Base-by-base conservation (phyloP, 192 early-diverging fungal genomes). In the Chytriomyces confervae region DNA sequence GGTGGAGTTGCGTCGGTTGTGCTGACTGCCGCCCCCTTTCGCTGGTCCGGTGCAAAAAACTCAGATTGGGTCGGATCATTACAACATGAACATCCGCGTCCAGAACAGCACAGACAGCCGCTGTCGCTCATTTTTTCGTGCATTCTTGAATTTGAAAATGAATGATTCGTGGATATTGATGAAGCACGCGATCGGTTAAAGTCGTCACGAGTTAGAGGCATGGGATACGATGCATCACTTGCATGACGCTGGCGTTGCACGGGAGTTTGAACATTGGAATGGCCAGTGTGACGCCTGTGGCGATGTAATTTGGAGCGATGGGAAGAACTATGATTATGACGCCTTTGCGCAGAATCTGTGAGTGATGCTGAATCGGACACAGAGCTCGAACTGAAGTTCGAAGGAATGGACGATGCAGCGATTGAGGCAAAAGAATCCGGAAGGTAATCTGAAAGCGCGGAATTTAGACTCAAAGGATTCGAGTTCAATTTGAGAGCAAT, bases 1-100 rank as follows among this genome's bases (percentile, higher is more conserved):
- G 83, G 81, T 29, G 85, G 81, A 13, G 81, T 64, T 46, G 62
- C 63, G 72, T 29, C 51, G 66, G 18, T 60, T 13, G 66, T 24
- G 61, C 57, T 46, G 66, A n/a, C 24, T 10, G 66, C 0, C 66
- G 66, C 66, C 43, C 50, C 46, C 45, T 65, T 61, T 78, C 36
- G 36, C 36, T 36, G 36, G 3, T 36, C 36, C 36, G 75, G 29
- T 67, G 6, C 64, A 16, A 51, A 62, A 36, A 45, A 64, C 5
- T 76, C 74, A 9, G 13, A 11, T 18, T 7, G 69, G 45, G 67
- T 70, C 10, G n/a, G 20, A 9, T 63, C 43, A 50, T 68, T 70
- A 61, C 76, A 71, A 69, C 80, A 75, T 36, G 72, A 29, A 69
- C 72, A 77, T 57, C 72, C 53, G 18, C 50, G 36, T 77, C 76